Percentiles rank a stretch among this genome's conserved stretches.
phyloP scores from a whole-genome alignment of 208 protist species.

The Acanthamoeba castellanii region DNA sequence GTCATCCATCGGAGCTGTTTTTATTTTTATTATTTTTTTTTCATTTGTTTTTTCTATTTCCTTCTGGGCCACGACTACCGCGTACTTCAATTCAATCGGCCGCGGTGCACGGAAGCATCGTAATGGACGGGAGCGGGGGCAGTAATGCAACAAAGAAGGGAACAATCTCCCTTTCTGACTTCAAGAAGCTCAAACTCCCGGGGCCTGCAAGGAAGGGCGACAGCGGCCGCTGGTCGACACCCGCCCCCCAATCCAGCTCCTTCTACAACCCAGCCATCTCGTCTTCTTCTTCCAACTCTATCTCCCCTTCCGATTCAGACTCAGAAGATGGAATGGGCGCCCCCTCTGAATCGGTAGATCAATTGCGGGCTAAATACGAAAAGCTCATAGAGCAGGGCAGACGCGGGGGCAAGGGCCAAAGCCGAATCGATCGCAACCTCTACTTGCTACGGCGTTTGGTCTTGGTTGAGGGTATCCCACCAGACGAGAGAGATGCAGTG shows the following conservation, averaged over 20 bases:
- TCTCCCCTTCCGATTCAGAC: conserved; percentile 56
- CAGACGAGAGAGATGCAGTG: conserved; percentile 18
- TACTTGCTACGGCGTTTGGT: conserved; percentile 76
- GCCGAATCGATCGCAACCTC: conserved; percentile 72
- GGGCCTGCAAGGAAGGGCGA: conserved; percentile 31
- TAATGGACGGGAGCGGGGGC: conserved; percentile 19
- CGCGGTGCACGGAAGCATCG: too few species aligned
- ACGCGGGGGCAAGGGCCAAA: not conserved
- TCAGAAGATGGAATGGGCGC: not conserved
- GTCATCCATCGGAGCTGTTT: not conserved
- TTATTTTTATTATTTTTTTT: not conserved
- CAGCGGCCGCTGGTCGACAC: conserved; percentile 44
- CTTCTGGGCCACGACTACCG: too few species aligned
- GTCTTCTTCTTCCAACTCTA: conserved; percentile 31
- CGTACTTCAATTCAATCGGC: too few species aligned
- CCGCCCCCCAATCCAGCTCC: not conserved
- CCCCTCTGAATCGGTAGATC: not conserved
- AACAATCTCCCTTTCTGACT: not conserved
- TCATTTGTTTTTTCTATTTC: not conserved
- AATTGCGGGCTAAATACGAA: conserved; percentile 42
- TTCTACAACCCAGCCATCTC: conserved; percentile 25
- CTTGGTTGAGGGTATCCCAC: conserved; percentile 80
- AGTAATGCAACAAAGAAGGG: not conserved
- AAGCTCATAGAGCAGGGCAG: conserved; percentile 1
- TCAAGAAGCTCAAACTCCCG: not conserved